phyloP scores from a whole-genome alignment of 345 rosid genomes.

The Pugionium dolabratum region DNA sequence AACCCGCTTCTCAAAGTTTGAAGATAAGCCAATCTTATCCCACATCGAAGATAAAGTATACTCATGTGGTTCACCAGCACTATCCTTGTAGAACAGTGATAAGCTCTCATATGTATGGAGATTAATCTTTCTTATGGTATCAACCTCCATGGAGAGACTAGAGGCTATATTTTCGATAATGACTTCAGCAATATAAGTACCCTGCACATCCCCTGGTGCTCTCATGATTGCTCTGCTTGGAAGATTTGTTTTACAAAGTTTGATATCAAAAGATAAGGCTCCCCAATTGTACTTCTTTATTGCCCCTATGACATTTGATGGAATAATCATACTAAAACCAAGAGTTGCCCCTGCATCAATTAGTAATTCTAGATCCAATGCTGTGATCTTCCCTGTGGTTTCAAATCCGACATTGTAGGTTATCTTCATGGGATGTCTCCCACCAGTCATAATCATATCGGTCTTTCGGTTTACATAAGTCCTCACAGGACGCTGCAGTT shows the following conservation, averaged over 20 bases:
- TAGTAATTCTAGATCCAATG: slow-evolving; percentile 61
- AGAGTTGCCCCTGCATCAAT: slow-evolving; percentile 59
- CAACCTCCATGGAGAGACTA: slow-evolving; percentile 67
- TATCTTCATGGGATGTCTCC: slow-evolving; percentile 95
- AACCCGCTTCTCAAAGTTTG: slow-evolving; percentile 49
- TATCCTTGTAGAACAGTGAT: slow-evolving; percentile 45
- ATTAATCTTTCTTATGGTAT: slow-evolving; percentile 62
- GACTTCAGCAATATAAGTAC: slow-evolving; percentile 75
- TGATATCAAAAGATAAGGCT: slow-evolving; percentile 69
- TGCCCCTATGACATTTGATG: slow-evolving; percentile 41
- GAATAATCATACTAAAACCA: slow-evolving; percentile 60
- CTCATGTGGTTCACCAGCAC: slow-evolving; percentile 61
- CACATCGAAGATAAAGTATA: slow-evolving; percentile 74
- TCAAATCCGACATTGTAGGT: slow-evolving; percentile 83
- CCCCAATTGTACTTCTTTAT: slow-evolving; percentile 84
- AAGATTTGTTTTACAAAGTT: slow-evolving; percentile 80
- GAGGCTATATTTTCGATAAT: slow-evolving; percentile 85
- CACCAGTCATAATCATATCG: slow-evolving; percentile 90
- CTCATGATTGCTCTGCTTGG: slow-evolving; percentile 75
- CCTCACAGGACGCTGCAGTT: slow-evolving; percentile 68
- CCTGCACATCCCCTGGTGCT: slow-evolving; percentile 87
- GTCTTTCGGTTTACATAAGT: slow-evolving; percentile 68
- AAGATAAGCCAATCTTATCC: slow-evolving; percentile 60
- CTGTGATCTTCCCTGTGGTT: slow-evolving; percentile 78
- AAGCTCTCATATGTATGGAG: slow-evolving; percentile 70